A percentile compares a stretch with the other conserved stretches of the same genome.
Conservation (phyloP, 2,329 filamentous ascomycete genomes). For the Fusarium stilboides region DNA sequence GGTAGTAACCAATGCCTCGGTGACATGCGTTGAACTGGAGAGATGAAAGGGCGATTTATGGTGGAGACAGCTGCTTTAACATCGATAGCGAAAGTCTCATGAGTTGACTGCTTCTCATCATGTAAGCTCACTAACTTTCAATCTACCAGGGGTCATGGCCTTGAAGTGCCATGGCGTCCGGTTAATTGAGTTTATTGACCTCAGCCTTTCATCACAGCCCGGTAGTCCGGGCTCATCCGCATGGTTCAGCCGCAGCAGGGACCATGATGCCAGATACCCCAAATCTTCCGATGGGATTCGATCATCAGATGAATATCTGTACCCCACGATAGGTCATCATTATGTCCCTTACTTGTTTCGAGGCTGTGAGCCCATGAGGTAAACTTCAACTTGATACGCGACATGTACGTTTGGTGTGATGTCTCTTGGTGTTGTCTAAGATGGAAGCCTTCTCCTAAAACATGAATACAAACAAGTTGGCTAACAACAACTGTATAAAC, state of each 20-base stretch:
- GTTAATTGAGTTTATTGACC: background rate
- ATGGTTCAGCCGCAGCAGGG: slow-evolving; percentile 27
- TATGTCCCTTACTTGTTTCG: background rate
- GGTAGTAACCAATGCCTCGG: background rate
- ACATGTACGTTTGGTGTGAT: too few species aligned
- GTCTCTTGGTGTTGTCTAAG: too few species aligned
- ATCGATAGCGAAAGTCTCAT: background rate
- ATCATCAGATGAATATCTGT: slow-evolving; percentile 15
- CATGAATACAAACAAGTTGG: too few species aligned
- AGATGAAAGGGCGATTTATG: too few species aligned
- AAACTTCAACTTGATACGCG: too few species aligned
- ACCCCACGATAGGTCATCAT: slow-evolving; percentile 12
- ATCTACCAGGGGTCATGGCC: background rate
- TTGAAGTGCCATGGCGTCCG: background rate
- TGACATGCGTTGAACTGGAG: too few species aligned
- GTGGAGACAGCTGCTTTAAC: background rate
- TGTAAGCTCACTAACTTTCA: background rate
- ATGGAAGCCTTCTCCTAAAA: too few species aligned
- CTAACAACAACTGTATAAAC: too few species aligned
- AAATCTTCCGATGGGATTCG: slow-evolving; percentile 16
- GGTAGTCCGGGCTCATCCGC: slow-evolving; percentile 16
- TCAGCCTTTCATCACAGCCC: slow-evolving; percentile 6
- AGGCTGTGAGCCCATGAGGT: background rate
- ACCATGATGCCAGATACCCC: slow-evolving; percentile 24
- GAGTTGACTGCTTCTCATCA: background rate